Evolutionary conservation across 2,329 filamentous ascomycete species (phyloP).

Genomic region (Aspergillus sp.): DNA sequence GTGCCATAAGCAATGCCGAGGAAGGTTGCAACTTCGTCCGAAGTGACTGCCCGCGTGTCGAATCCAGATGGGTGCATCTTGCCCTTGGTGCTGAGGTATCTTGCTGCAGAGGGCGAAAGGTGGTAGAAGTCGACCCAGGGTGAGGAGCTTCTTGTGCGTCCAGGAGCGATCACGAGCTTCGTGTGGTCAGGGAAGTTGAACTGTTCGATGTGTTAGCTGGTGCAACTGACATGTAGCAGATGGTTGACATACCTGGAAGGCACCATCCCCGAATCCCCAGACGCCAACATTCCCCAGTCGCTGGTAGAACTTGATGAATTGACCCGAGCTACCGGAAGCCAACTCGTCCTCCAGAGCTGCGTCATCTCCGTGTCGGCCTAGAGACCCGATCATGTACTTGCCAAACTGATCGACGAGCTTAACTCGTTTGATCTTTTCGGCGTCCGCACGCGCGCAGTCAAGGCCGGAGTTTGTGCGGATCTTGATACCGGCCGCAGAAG

Average conservation of each 20-base stretch:
- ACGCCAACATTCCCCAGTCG: conserved; percentile 55
- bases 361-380: conserved; percentile 46
- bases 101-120: conserved; percentile 49
- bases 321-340: conserved; percentile 30
- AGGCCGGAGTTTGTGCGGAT: conserved; percentile 35
- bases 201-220: conserved; percentile 17
- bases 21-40: conserved; percentile 45
- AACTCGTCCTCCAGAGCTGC: conserved; percentile 32
- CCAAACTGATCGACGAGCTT: conserved; percentile 54
- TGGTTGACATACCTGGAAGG: conserved; percentile 43
- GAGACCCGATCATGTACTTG: conserved; percentile 54
- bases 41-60: conserved; percentile 45
- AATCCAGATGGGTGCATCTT: conserved; percentile 48
- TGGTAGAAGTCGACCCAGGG: conserved; percentile 53
- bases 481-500: conserved; percentile 32
- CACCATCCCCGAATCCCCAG: conserved; percentile 54
- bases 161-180: conserved; percentile 51
- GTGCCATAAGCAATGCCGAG: conserved; percentile 43
- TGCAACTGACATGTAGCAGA: neutral
- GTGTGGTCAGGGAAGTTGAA: conserved; percentile 58
- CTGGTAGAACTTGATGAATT: conserved; percentile 55
- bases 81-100: conserved; percentile 44
- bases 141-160: conserved; percentile 40
- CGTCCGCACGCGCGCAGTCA: conserved; percentile 42
- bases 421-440: conserved; percentile 52